Evolutionary conservation across 169 alveolate species (phyloP).

Genomic region (Cryptosporidium ubiquitum): DNA sequence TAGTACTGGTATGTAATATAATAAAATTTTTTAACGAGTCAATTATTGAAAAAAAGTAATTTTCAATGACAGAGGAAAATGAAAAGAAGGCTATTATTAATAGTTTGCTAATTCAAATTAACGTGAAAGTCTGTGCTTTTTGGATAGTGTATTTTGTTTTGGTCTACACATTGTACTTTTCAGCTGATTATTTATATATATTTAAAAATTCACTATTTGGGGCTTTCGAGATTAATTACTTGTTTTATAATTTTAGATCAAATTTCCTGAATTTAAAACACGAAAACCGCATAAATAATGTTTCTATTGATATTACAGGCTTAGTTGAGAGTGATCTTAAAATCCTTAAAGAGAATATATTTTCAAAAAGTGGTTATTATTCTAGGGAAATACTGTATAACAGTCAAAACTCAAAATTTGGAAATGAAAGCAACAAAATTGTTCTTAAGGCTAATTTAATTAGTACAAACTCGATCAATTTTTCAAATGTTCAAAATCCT

Average conservation of each 20-base stretch:
- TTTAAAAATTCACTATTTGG: not conserved
- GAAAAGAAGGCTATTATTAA: not conserved
- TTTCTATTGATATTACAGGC: not conserved
- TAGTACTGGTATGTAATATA: not conserved
- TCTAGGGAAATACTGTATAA: not conserved
- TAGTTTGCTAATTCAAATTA: not conserved
- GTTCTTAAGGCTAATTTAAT: not conserved
- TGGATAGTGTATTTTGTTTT: not conserved
- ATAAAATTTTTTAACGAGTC: too few species aligned
- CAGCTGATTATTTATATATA: not conserved
- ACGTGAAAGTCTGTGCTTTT: not conserved
- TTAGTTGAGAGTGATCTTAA: not conserved
- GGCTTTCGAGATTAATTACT: not conserved
- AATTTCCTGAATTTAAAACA: not conserved
- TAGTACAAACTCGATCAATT: not conserved
- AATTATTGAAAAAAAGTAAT: not conserved
- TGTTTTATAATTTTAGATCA: not conserved
- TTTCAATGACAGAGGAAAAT: slow-evolving; percentile 5
- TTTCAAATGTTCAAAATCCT: not conserved
- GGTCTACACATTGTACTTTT: not conserved
- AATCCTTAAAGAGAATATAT: not conserved
- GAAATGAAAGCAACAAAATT: not conserved
- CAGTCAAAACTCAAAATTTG: not conserved
- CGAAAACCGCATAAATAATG: not conserved
- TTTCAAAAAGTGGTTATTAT: not conserved